Evolutionary conservation across 768 basidiomycete species (phyloP).

Genomic region (Pleurotus djamor): DNA sequence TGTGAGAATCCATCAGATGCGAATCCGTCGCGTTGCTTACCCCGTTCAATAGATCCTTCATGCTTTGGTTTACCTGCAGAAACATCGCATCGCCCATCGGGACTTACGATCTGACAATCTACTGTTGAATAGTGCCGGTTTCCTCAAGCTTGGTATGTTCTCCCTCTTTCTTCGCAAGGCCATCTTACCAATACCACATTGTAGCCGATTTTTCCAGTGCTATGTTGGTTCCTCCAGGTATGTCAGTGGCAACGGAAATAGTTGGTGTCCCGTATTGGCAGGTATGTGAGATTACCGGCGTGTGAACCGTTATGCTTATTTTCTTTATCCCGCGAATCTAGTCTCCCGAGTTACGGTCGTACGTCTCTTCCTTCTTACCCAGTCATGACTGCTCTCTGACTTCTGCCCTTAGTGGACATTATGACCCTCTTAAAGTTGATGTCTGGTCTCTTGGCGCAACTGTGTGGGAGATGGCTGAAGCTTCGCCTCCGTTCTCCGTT

Average conservation of each 20-base stretch:
- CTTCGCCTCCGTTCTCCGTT: conserved; percentile 69
- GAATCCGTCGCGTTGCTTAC: conserved; percentile 3
- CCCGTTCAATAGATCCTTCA: conserved; percentile 46
- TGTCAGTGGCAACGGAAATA: conserved; percentile 49
- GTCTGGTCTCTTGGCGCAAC: conserved; percentile 84
- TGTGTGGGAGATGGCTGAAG: conserved; percentile 79
- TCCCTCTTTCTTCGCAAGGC: not conserved
- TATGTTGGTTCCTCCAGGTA: conserved; percentile 51
- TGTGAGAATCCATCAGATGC: conserved; percentile 42
- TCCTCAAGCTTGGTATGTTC: conserved; percentile 71
- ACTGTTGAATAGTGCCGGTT: conserved; percentile 63
- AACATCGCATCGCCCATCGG: conserved; percentile 71
- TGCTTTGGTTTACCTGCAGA: conserved; percentile 66
- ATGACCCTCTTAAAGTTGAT: conserved; percentile 74
- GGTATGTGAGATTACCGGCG: conserved; percentile 29
- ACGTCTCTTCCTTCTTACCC: conserved; percentile 19
- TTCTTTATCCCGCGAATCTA: conserved; percentile 9
- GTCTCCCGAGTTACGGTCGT: conserved; percentile 80
- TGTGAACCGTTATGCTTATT: conserved; percentile 12
- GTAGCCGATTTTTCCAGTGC: conserved; percentile 83
- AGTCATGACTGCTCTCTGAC: conserved; percentile 8
- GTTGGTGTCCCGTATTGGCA: conserved; percentile 85
- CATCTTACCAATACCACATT: not conserved
- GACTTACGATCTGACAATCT: conserved; percentile 86
- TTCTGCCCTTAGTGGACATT: conserved; percentile 47